Percentiles rank a stretch among this genome's conserved stretches.
phyloP scores from a whole-genome alignment of 352 stramenopile genomes.

The Globisporangium sylvaticum region DNA sequence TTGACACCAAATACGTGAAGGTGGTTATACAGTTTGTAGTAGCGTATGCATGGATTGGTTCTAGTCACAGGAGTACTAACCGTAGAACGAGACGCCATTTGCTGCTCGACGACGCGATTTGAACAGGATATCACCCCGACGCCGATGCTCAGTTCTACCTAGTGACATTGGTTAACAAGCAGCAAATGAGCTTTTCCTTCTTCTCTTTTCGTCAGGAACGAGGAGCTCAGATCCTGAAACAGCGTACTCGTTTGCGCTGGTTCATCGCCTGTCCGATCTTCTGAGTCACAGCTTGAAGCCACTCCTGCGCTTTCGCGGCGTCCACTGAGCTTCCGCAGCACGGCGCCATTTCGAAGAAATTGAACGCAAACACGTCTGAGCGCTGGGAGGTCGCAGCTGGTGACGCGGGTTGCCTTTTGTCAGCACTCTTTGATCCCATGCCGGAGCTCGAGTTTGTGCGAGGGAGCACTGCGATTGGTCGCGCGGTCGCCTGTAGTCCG shows the following conservation, averaged over 20 bases:
- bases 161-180: not conserved
- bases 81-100: conserved; percentile 48
- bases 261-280: conserved; percentile 61
- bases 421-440: conserved; percentile 8
- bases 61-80: conserved; percentile 17
- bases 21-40: too few species aligned
- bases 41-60: not conserved
- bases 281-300: conserved; percentile 46
- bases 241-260: conserved; percentile 33
- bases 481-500: conserved; percentile 22
- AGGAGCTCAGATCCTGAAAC: not conserved
- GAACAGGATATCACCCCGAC: conserved; percentile 50
- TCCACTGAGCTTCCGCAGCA: conserved; percentile 52
- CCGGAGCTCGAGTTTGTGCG: not conserved
- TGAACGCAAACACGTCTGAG: conserved; percentile 35
- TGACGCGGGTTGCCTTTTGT: not conserved
- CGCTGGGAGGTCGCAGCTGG: not conserved
- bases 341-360: conserved; percentile 64
- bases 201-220: not conserved
- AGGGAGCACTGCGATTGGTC: not conserved
- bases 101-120: conserved; percentile 41
- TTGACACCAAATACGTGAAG: not conserved
- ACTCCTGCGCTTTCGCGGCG: conserved; percentile 48
- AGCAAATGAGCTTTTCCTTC: not conserved
- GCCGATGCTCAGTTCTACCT: conserved; percentile 69